These are phyloP conservation scores for Malus orientalis DNA, from an alignment of 306 rosid genomes.

Conservation along the genomic window DNA sequence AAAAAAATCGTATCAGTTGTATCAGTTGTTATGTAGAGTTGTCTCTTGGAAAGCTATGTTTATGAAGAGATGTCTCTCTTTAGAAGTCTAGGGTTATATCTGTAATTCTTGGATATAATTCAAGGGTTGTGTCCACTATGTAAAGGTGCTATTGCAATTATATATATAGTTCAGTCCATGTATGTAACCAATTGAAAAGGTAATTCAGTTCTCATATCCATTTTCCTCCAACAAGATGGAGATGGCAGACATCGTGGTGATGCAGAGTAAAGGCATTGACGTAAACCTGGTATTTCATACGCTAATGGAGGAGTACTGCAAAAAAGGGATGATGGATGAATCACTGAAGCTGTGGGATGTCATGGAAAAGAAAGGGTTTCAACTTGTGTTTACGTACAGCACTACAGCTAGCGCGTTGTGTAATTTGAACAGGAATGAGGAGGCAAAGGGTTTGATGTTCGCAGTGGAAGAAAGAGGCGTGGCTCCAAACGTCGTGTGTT, in stretches of 20 bases:
- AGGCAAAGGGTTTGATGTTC: slow-evolving; percentile 51
- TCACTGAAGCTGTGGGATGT: slow-evolving; percentile 40
- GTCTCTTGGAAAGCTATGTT: too few species aligned
- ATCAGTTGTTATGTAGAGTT: too few species aligned
- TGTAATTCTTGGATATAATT: too few species aligned
- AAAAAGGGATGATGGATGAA: slow-evolving; percentile 56
- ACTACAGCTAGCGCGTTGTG: slow-evolving; percentile 57
- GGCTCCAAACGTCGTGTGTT: slow-evolving; percentile 52
- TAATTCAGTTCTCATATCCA: too few species aligned
- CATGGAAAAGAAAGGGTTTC: slow-evolving; percentile 60
- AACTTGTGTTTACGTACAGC: slow-evolving; percentile 39
- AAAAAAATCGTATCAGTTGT: not conserved
- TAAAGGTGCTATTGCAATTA: too few species aligned
- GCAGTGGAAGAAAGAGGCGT: slow-evolving; percentile 28
- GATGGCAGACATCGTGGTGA: slow-evolving; percentile 58
- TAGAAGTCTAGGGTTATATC: too few species aligned
- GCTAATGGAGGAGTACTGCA: slow-evolving; percentile 64
- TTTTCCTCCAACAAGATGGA: slow-evolving; percentile 19
- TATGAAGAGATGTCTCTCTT: too few species aligned
- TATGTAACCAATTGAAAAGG: too few species aligned
- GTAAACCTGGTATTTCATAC: slow-evolving; percentile 53
- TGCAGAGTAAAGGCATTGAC: slow-evolving; percentile 52
- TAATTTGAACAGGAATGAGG: slow-evolving; percentile 40
- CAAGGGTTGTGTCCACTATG: too few species aligned
- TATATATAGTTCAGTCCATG: too few species aligned